Percentiles rank a stretch among this genome's conserved stretches.
Evolutionary conservation across 2,329 filamentous ascomycete species (phyloP).

Genomic region (Hymenoscyphus fructigenus): DNA sequence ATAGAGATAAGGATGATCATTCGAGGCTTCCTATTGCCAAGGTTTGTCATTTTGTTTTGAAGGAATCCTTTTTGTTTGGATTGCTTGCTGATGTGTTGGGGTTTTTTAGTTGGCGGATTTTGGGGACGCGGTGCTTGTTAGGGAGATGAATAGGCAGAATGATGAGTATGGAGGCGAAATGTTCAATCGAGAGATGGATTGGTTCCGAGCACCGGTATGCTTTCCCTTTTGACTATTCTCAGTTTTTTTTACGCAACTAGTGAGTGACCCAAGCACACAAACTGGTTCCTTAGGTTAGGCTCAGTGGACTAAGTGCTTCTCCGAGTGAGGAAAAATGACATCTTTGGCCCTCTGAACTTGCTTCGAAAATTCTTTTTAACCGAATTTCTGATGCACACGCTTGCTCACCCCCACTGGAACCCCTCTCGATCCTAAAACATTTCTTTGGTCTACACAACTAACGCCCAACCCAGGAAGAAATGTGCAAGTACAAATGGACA

Average conservation of each 20-base stretch:
- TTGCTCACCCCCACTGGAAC: not conserved
- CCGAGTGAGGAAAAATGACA: no score
- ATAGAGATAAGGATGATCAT: conserved; percentile 11
- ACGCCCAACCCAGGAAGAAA: conserved; percentile 12
- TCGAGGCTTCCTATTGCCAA: conserved; percentile 13
- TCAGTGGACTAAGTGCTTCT: no score
- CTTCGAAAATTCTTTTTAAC: not conserved
- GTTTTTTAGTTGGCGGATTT: conserved; percentile 16
- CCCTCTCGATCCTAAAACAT: not conserved
- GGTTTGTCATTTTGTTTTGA: not conserved
- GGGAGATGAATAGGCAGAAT: conserved; percentile 2
- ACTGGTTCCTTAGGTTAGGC: no score
- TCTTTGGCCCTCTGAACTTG: no score
- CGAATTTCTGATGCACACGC: not conserved
- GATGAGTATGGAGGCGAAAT: conserved; percentile 10
- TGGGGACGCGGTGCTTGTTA: conserved; percentile 14
- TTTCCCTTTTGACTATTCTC: no score
- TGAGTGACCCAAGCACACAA: no score
- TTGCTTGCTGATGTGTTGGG: not conserved
- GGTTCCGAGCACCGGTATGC: conserved; percentile 12
- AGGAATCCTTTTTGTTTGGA: not conserved
- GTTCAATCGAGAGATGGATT: conserved; percentile 2
- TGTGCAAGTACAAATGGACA: conserved; percentile 2
- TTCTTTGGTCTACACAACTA: not conserved
- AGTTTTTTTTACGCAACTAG: no score